Percentiles rank a stretch among this genome's conserved stretches.
Conservation (phyloP, 306 rosid genomes). For the Phaseolus lunatus region DNA sequence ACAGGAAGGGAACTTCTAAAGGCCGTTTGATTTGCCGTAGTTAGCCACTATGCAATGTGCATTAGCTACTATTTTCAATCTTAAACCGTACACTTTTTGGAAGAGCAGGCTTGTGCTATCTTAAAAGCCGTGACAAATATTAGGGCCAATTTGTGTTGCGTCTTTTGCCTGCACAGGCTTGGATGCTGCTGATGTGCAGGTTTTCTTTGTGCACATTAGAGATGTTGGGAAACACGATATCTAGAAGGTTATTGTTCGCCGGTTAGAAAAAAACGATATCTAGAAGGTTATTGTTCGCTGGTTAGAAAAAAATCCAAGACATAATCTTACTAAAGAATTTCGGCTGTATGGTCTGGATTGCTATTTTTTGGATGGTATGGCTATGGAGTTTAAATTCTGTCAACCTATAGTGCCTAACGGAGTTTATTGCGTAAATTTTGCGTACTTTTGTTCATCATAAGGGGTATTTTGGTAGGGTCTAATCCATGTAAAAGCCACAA, state of each 20-base stretch:
- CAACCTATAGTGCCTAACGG: neutral
- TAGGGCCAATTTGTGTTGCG: slow-evolving; percentile 39
- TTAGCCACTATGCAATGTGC: neutral
- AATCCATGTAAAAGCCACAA: neutral
- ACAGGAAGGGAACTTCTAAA: neutral
- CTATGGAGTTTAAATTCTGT: neutral
- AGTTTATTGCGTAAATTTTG: neutral
- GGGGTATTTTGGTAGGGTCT: neutral
- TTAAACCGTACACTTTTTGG: neutral
- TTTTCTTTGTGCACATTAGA: slow-evolving; percentile 54
- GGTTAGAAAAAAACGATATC: slow-evolving; percentile 67
- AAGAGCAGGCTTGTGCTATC: slow-evolving; percentile 60
- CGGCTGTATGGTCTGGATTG: neutral
- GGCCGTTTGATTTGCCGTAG: neutral
- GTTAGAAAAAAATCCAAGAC: slow-evolving; percentile 55
- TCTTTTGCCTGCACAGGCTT: slow-evolving; percentile 37
- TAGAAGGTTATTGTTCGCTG: slow-evolving; percentile 70
- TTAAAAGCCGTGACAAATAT: slow-evolving; percentile 52
- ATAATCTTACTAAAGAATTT: neutral
- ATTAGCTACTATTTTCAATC: neutral
- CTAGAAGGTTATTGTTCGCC: slow-evolving; percentile 70
- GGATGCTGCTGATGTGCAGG: too few species aligned
- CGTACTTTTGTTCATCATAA: neutral
- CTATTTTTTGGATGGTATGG: neutral
- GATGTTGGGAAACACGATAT: slow-evolving; percentile 68